Base-by-base conservation (phyloP, 2,329 filamentous ascomycete genomes). In the Cladosporium halotolerans region DNA sequence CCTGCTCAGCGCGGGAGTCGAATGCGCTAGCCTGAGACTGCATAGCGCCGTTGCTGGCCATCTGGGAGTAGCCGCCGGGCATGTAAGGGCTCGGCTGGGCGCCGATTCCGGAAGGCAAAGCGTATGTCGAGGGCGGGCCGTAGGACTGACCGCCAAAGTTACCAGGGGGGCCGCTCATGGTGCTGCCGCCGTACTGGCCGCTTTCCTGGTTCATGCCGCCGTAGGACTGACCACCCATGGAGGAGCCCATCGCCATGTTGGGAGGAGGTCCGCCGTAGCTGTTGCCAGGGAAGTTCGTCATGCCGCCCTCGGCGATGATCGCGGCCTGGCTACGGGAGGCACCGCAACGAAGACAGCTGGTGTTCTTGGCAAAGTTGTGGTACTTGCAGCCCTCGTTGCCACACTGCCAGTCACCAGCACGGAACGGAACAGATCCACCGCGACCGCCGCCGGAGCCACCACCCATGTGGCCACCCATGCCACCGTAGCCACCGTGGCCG, bases 281-380 rank as follows among this genome's bases (percentile, higher is more conserved):
- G 54, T 54, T 57, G 40, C 60, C 59, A 14, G 62, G 63, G 56
- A 64, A 66, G 57, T 58, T 63, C 8, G 59, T 61, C 86, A 96
- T 95, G 28, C 65, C 67, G 38, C 90, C 92, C 70, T 97, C 93
- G 31, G 92, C 92, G 54, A 97, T 89, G 47, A 99, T 88, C 13
- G 92, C 91, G 55, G 93, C 93, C 58, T 88, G 89, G 57, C 92
- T 92, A 63, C 93, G 89, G 70, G 90, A 95, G 50, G 92, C 93
- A 70, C 93, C 93, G 68, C 93, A 99, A 56, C 93, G 88, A 58
- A 99, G 82, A 72, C 93, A 99, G 73, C 89, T 95, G 54, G 97
- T 92, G 66, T 99, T 99, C 82, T 99, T 99, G 57, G 93, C 93
- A 69, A 99, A 99, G 76, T 99, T 99, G 78, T 99, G 93, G 72